Conservation (phyloP, 495 filamentous ascomycete species). For the Xeromyces bisporus region DNA sequence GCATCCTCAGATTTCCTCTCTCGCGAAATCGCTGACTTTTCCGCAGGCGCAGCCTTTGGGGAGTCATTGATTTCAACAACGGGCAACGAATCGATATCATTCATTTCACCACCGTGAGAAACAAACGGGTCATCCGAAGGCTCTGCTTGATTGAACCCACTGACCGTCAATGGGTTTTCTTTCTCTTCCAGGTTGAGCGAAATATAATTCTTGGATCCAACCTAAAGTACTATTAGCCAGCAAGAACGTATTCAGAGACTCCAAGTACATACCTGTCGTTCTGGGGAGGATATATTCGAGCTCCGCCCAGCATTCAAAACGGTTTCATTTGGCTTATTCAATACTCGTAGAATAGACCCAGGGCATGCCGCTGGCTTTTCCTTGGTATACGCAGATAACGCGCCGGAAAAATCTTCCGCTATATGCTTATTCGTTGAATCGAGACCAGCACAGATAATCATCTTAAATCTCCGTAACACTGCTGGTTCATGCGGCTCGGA, state of each 20-base stretch:
- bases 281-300: conserved; percentile 9
- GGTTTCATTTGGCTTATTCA: conserved; percentile 32
- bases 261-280: conserved; percentile 4
- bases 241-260: not conserved
- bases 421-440: conserved; percentile 36
- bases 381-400: no score
- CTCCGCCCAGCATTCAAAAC: no score
- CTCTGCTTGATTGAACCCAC: conserved; percentile 6
- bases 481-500: conserved; percentile 21
- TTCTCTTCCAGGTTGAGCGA: no score
- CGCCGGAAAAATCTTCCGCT: no score
- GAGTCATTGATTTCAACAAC: conserved; percentile 6
- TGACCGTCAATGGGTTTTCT: not conserved
- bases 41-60: conserved; percentile 1
- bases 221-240: no score
- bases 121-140: conserved; percentile 6
- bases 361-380: no score
- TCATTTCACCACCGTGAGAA: conserved; percentile 1
- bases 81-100: conserved; percentile 14
- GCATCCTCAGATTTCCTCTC: no score
- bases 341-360: conserved; percentile 23
- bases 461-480: conserved; percentile 30
- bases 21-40: conserved; percentile 3
- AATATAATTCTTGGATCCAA: no score
- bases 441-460: conserved; percentile 39